phyloP scores from a whole-genome alignment of 1,284 basidiomycete genomes.

The Cerrena zonata region DNA sequence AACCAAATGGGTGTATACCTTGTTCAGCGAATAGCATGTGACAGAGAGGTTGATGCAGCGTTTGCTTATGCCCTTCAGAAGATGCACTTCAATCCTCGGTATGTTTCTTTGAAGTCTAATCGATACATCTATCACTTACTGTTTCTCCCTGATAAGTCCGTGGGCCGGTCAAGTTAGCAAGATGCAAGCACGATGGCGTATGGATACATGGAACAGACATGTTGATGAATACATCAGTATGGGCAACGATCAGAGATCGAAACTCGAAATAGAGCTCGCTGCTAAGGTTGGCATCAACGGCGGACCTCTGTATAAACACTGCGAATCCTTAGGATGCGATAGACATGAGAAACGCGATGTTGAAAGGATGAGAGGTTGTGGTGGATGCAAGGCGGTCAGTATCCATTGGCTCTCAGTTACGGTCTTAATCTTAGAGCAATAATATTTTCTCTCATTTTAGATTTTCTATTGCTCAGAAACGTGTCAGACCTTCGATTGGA shows the following conservation, averaged over 20 bases:
- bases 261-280: slow-evolving; percentile 10
- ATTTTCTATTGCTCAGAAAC: slow-evolving; percentile 8
- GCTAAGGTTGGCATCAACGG: slow-evolving; percentile 14
- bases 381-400: slow-evolving; percentile 9
- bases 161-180: slow-evolving; percentile 4
- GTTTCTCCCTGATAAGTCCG: neutral
- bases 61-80: slow-evolving; percentile 8
- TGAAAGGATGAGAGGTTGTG: slow-evolving; percentile 7
- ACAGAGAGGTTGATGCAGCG: slow-evolving; percentile 7
- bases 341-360: slow-evolving; percentile 6
- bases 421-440: neutral
- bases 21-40: neutral
- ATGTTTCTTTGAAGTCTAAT: no score
- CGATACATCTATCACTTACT: neutral
- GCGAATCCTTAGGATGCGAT: slow-evolving; percentile 9
- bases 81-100: slow-evolving; percentile 6
- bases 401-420: neutral
- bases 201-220: slow-evolving; percentile 11
- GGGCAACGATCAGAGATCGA: slow-evolving; percentile 5
- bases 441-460: neutral
- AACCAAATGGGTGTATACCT: neutral
- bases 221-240: slow-evolving; percentile 14
- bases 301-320: slow-evolving; percentile 13
- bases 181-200: slow-evolving; percentile 1
- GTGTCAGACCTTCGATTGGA: slow-evolving; percentile 7